Conservation (phyloP, 2,329 filamentous ascomycete species). For the Metarhizium brunneum region DNA sequence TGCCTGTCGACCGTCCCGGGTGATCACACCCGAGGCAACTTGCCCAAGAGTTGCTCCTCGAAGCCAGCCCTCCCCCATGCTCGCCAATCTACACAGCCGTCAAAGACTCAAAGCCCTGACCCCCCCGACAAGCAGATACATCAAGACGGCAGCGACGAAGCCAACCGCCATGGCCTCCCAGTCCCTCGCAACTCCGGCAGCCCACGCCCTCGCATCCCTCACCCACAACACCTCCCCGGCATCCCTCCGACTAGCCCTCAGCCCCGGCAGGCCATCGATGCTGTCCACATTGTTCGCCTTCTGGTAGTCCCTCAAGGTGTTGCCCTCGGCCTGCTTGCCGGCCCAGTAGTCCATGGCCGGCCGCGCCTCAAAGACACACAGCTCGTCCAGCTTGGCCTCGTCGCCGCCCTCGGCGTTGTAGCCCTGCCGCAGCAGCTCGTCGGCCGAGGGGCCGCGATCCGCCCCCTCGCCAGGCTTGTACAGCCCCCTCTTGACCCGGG, state of each 20-base stretch:
- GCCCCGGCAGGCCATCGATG: slow-evolving; percentile 50
- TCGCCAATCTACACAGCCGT: too few species aligned
- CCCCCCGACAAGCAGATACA: slow-evolving; percentile 13
- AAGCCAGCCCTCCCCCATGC: too few species aligned
- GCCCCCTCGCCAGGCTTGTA: slow-evolving; percentile 13
- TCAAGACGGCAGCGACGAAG: slow-evolving; percentile 20
- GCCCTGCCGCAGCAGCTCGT: too few species aligned
- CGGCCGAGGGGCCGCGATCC: too few species aligned
- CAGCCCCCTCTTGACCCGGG: slow-evolving; percentile 34
- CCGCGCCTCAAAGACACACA: slow-evolving; percentile 40
- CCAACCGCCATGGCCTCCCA: slow-evolving; percentile 22
- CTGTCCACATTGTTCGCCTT: slow-evolving; percentile 43
- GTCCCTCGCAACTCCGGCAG: slow-evolving; percentile 18
- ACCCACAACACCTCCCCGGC: slow-evolving; percentile 37
- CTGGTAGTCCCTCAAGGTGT: slow-evolving; percentile 46
- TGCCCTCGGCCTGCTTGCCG: slow-evolving; percentile 36
- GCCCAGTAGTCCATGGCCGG: slow-evolving; percentile 46
- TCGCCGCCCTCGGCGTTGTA: too few species aligned
- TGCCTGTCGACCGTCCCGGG: too few species aligned
- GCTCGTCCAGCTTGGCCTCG: slow-evolving; percentile 16
- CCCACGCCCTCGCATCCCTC: slow-evolving; percentile 25
- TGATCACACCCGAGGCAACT: too few species aligned
- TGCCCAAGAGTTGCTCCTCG: too few species aligned
- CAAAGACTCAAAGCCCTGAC: neutral
- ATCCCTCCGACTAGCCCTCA: slow-evolving; percentile 42